Conservation (phyloP, 2,329 filamentous ascomycete species). For the Beauveria brongniartii region DNA sequence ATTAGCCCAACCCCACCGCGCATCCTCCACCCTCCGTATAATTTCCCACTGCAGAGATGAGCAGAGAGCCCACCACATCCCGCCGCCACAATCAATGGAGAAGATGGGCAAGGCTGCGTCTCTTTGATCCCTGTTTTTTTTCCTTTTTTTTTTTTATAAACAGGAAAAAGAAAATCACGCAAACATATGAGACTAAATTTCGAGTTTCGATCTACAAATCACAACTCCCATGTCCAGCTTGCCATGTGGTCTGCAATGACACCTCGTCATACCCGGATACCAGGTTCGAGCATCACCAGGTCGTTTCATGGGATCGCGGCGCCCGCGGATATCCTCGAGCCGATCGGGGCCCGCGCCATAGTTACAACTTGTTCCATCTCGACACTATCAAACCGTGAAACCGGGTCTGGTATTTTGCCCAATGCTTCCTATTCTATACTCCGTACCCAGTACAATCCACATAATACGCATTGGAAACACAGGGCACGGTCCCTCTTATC, state of each 20-base stretch:
- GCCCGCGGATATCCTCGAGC: too few species aligned
- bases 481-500: not conserved
- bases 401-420: not conserved
- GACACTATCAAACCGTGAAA: too few species aligned
- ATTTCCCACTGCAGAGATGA: not conserved
- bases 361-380: too few species aligned
- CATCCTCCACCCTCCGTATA: not conserved
- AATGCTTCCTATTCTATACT: not conserved
- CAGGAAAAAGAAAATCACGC: not conserved
- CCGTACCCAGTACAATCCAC: too few species aligned
- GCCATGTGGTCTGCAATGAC: conserved; percentile 4
- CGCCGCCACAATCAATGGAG: not conserved
- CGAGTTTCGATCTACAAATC: not conserved
- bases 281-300: not conserved
- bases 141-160: not conserved
- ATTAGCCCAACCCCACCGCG: not conserved
- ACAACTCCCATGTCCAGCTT: not conserved
- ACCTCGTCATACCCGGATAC: not conserved
- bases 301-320: too few species aligned
- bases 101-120: not conserved
- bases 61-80: not conserved
- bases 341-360: too few species aligned
- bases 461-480: not conserved
- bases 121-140: not conserved
- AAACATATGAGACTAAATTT: not conserved